Base-by-base conservation (phyloP, 805 yeast species). In the Candida tammaniensis region DNA sequence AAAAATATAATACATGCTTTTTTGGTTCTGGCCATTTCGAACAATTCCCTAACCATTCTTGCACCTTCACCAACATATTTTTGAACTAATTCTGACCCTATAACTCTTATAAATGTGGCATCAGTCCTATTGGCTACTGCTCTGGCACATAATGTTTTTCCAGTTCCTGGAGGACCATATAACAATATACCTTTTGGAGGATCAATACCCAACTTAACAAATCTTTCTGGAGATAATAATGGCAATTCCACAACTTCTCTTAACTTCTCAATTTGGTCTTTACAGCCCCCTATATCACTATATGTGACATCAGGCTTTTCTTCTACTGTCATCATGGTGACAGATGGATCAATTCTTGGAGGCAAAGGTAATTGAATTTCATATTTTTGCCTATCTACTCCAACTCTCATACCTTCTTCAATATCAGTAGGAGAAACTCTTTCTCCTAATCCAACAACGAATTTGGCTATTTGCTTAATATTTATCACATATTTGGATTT, bases 61-160 rank as follows among this genome's bases (percentile, higher is more conserved):
- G 98, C 98, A 68, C 99, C 99, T 68, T 93, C 99, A 58, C 99
- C 99, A 33, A 93, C 98, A 59, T 93, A 93, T 61, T 93, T 93
- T 62, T 93, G 99, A 19, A 93, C 98, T 58, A 93, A 74, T 64
- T 93, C 98, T 1, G 98, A 91, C 7, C 98, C 99, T 68, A 93
- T 93, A 35, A 93, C 98, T 55, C 98, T 82, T 44, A 93, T 93
- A 51, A 93, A 93, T 0, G 99, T 93, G 17, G 99, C 98, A 64
- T 93, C 98, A 2, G 99, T 93, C 70, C 98, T 82, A 62, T 93
- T 93, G 30, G 99, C 99, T 15, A 93, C 98, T 1, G 99, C 99
- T 54, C 99, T 78, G 0, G 99, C 99, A 70, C 98, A 93, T 36
- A 93, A 68, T 0, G 99, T 93, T 59, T 93, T 93, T 61, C 99